Conservation (phyloP, 805 yeast species). For the Kodamaea hsintzibuensis region DNA sequence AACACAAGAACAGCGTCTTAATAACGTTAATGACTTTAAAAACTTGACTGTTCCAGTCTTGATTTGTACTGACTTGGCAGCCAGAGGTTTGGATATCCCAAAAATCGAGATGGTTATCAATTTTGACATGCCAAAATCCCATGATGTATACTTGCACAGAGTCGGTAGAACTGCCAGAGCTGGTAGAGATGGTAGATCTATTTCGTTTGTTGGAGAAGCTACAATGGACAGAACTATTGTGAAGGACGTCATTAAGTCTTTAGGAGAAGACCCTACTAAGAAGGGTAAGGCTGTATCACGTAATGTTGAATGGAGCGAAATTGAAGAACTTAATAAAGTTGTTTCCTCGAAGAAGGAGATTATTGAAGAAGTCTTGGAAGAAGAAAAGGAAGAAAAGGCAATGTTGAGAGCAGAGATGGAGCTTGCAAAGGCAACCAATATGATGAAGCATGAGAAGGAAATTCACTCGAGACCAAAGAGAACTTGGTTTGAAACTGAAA, state of each 20-base stretch:
- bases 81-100: slow-evolving; percentile 99
- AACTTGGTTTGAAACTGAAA: slow-evolving; percentile 87
- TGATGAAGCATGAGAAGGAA: slow-evolving; percentile 77
- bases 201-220: slow-evolving; percentile 91
- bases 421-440: slow-evolving; percentile 77
- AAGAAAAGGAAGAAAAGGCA: slow-evolving; percentile 88
- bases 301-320: slow-evolving; percentile 85
- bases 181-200: slow-evolving; percentile 91
- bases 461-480: slow-evolving; percentile 89
- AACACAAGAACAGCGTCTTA: slow-evolving; percentile 90
- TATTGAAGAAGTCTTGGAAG: slow-evolving; percentile 76
- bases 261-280: slow-evolving; percentile 32
- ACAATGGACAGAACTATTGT: slow-evolving; percentile 86
- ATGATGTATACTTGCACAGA: slow-evolving; percentile 92
- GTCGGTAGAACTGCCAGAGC: slow-evolving; percentile 99
- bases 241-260: slow-evolving; percentile 80
- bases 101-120: slow-evolving; percentile 93
- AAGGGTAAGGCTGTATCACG: slow-evolving; percentile 77
- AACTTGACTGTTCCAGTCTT: slow-evolving; percentile 80
- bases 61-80: slow-evolving; percentile 96
- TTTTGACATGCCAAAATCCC: slow-evolving; percentile 92
- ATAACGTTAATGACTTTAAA: slow-evolving; percentile 80
- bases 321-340: slow-evolving; percentile 64
- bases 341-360: slow-evolving; percentile 60
- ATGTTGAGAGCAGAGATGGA: slow-evolving; percentile 89